Percentiles rank a stretch among this genome's conserved stretches.
Evolutionary conservation across 306 rosid species (phyloP).

Genomic region (Dicorynia guianensis): DNA sequence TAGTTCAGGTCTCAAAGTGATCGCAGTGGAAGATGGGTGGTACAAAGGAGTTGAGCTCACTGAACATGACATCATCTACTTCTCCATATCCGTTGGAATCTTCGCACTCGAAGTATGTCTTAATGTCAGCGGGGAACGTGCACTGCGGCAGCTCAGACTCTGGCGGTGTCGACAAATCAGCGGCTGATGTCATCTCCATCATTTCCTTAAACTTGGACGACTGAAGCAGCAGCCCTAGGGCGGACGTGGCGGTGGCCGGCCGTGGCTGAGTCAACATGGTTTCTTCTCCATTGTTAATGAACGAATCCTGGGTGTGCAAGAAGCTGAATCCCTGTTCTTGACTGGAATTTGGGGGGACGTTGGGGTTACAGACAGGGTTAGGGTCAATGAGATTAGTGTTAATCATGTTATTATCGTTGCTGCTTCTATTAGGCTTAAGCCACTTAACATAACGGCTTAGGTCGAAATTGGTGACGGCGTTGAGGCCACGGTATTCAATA

Average conservation of each 20-base stretch:
- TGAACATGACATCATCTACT: slow-evolving; percentile 65
- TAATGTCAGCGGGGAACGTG: slow-evolving; percentile 77
- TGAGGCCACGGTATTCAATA: slow-evolving; percentile 89
- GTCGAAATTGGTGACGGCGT: slow-evolving; percentile 92
- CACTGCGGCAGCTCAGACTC: slow-evolving; percentile 48
- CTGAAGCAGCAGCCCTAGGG: slow-evolving; percentile 73
- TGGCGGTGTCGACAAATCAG: slow-evolving; percentile 30
- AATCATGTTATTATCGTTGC: not conserved
- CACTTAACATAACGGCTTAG: slow-evolving; percentile 85
- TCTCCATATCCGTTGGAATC: slow-evolving; percentile 51
- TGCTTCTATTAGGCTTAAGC: slow-evolving; percentile 60
- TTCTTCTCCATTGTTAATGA: slow-evolving; percentile 25
- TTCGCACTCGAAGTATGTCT: slow-evolving; percentile 79
- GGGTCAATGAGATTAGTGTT: slow-evolving; percentile 14
- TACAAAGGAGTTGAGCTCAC: slow-evolving; percentile 60
- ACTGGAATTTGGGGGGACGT: slow-evolving; percentile 36
- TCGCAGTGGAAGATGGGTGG: slow-evolving; percentile 66
- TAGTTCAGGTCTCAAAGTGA: slow-evolving; percentile 44
- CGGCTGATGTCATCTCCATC: slow-evolving; percentile 64
- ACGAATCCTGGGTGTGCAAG: slow-evolving; percentile 31
- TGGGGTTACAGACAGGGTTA: slow-evolving; percentile 22
- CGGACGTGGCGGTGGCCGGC: slow-evolving; percentile 54
- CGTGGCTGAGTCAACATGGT: slow-evolving; percentile 25
- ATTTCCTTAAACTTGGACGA: slow-evolving; percentile 82
- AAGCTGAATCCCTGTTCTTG: slow-evolving; percentile 38